Evolutionary conservation across 179 eudicot genomes (phyloP), one percentile per base, ranked within the genome.

Genomic region (Beta macrorhiza): DNA sequence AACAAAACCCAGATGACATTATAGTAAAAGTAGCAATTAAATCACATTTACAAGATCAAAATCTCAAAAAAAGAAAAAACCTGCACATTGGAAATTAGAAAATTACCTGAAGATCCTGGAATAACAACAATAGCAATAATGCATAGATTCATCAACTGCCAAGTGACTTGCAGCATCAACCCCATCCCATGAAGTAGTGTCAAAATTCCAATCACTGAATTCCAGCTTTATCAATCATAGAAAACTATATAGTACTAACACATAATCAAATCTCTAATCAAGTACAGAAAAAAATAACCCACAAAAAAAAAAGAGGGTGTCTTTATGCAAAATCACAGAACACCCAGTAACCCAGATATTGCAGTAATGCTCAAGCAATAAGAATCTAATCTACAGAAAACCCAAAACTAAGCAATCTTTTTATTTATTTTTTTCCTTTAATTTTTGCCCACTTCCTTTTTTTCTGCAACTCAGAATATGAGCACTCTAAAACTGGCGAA

Each of bases 41-140:
- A 76, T 44, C 56, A 62, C 67, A 80, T 78, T 53, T 77, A 44
- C 13, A 77, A 45, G 47, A 67, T 10, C 55, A 77, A 71, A 17
- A 62, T 16, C 42, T 10, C 2, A 45, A 75, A 69, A 12, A 37
- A 25, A 51, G 13, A 37, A 37, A 37, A 37, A 37, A 37, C 3
- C 57, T 16, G 52, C 37, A 63, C 67, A 77, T 56, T 64, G n/a
- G 58, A 79, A 64, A 57, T 47, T 16, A 84, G 47, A 47, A 85
- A 84, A 71, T 83, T 84, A 92, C 98, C 98, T 81, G 90, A 80
- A 88, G 95, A 92, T 92, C 91, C 90, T 78, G 83, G 87, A 79
- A 86, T 72, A 79, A 77, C 68, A 77, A 85, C 81, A 75, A 70
- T 16, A 81, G 80, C 83, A 87, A 90, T 78, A 85, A 89, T 85